Conservation (phyloP, 2,329 filamentous ascomycete genomes). For the Colletotrichum sp. region DNA sequence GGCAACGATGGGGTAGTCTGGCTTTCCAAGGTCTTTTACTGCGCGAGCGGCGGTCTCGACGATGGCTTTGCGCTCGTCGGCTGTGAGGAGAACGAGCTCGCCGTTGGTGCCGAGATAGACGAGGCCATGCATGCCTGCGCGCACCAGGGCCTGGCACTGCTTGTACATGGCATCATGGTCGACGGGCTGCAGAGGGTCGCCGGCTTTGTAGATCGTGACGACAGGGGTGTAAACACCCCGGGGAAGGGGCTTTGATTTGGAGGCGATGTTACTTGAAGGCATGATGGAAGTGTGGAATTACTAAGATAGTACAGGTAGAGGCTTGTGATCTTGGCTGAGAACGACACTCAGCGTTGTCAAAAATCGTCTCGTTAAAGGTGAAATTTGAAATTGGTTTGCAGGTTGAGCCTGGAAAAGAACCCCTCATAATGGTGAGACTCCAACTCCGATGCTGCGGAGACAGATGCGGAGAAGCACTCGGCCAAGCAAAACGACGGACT, state of each 20-base stretch:
- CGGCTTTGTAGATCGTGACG: slow-evolving; percentile 48
- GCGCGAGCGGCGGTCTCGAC: slow-evolving; percentile 41
- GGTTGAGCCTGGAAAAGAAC: not conserved
- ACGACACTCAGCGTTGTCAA: not conserved
- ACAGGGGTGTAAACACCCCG: slow-evolving; percentile 51
- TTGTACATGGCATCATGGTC: slow-evolving; percentile 46
- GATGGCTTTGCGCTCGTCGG: slow-evolving; percentile 44
- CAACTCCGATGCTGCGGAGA: not conserved
- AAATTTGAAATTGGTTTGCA: not conserved
- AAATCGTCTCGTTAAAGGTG: not conserved
- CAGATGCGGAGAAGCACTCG: not conserved
- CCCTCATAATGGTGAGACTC: not conserved
- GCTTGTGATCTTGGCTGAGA: not conserved
- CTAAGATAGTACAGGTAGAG: not conserved
- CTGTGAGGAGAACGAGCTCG: slow-evolving; percentile 46
- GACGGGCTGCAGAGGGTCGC: slow-evolving; percentile 40
- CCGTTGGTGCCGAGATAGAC: slow-evolving; percentile 53
- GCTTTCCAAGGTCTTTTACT: slow-evolving; percentile 36
- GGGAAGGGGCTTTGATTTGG: slow-evolving; percentile 43
- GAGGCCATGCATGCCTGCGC: slow-evolving; percentile 48
- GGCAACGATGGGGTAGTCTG: slow-evolving; percentile 46
- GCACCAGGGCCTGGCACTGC: slow-evolving; percentile 46
- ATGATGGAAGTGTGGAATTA: slow-evolving; percentile 19
- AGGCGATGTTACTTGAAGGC: slow-evolving; percentile 32
- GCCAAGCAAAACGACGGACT: not conserved